Conservation (phyloP, 2,329 filamentous ascomycete genomes). For the Tolypocladium inflatum region DNA sequence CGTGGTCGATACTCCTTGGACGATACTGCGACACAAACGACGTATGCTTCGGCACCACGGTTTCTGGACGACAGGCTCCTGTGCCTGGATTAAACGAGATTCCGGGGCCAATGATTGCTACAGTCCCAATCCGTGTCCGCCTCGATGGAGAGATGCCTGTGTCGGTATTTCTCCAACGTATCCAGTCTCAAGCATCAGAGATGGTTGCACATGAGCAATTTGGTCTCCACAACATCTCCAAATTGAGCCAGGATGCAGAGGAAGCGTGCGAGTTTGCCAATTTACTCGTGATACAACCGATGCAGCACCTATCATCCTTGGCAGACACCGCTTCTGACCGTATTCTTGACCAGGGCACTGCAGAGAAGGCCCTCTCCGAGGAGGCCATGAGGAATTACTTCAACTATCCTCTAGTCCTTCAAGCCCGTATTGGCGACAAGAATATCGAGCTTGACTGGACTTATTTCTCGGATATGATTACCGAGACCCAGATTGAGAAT, state of each 20-base stretch:
- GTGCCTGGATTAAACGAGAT: slow-evolving; percentile 8
- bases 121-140: slow-evolving; percentile 6
- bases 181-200: slow-evolving; percentile 8
- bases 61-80: slow-evolving; percentile 13
- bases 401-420: too few relatives aligned
- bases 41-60: slow-evolving; percentile 13
- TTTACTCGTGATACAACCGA: not conserved
- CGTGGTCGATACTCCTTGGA: too few relatives aligned
- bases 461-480: too few relatives aligned
- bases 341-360: not conserved
- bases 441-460: too few relatives aligned
- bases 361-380: too few relatives aligned
- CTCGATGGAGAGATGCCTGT: slow-evolving; percentile 1
- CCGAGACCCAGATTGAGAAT: too few relatives aligned
- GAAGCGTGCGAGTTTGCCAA: slow-evolving; percentile 1
- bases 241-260: not conserved
- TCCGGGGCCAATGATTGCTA: slow-evolving; percentile 10
- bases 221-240: slow-evolving; percentile 8
- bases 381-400: too few relatives aligned
- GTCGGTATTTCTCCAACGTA: slow-evolving; percentile 3
- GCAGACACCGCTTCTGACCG: slow-evolving; percentile 1
- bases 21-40: slow-evolving; percentile 8
- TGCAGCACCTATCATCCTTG: not conserved
- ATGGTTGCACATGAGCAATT: slow-evolving; percentile 9
- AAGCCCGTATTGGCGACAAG: too few relatives aligned